These are phyloP conservation scores for Lepidium sativum DNA, from an alignment of 345 rosid species.

Conservation along the genomic window DNA sequence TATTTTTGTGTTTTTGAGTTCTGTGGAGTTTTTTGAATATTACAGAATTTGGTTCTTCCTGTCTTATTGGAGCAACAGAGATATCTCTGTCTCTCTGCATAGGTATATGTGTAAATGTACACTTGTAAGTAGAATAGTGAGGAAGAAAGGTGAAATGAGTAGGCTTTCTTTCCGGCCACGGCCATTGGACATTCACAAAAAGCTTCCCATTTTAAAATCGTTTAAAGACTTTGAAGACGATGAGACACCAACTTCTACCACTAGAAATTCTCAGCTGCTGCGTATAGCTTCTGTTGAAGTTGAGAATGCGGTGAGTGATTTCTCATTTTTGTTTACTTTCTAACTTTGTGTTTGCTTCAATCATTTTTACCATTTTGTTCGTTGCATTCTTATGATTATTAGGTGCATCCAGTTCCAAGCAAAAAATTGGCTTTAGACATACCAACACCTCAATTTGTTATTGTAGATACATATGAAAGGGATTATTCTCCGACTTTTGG, in stretches of 20 bases:
- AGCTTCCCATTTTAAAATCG: conserved; percentile 90
- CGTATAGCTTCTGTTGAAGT: conserved; percentile 48
- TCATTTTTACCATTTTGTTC: background rate
- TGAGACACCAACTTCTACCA: conserved; percentile 60
- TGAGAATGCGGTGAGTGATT: conserved; percentile 49
- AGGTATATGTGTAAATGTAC: background rate
- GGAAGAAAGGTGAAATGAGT: conserved; percentile 48
- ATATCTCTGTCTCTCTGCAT: background rate
- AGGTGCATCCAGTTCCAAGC: conserved; percentile 50
- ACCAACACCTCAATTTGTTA: conserved; percentile 83
- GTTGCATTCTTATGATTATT: background rate
- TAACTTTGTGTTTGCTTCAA: background rate
- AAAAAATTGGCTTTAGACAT: conserved; percentile 80
- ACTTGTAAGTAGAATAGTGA: conserved; percentile 8
- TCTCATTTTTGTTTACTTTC: background rate
- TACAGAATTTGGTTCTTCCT: background rate
- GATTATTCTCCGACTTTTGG: conserved; percentile 72
- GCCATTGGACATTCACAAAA: conserved; percentile 91
- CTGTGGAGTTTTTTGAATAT: background rate
- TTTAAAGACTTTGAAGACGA: conserved; percentile 92
- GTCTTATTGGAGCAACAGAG: background rate
- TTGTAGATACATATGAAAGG: conserved; percentile 85
- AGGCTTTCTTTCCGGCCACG: conserved; percentile 94
- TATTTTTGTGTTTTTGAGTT: background rate
- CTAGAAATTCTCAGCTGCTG: conserved; percentile 70